Conservation (phyloP, 1,284 basidiomycete species). For the Singerocomus inundabilis region DNA sequence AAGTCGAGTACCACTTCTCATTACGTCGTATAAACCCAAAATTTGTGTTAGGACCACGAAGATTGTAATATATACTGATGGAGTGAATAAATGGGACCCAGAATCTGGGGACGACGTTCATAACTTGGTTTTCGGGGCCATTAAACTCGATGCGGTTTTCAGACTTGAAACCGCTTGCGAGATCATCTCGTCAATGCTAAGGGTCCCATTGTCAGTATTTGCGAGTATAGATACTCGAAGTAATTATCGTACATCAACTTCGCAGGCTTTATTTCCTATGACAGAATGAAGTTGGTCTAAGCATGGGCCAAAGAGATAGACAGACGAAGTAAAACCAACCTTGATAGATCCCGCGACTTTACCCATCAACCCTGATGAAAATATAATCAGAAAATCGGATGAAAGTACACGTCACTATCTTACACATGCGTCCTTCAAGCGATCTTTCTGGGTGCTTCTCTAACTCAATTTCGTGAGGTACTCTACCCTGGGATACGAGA, state of each 20-base stretch:
- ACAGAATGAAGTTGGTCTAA: neutral
- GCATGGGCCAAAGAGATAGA: neutral
- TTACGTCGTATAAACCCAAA: neutral
- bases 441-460: conserved; percentile 68
- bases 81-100: neutral
- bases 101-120: conserved; percentile 24
- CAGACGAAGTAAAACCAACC: conserved; percentile 34
- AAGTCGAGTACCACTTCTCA: neutral
- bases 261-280: conserved; percentile 73
- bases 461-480: conserved; percentile 77
- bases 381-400: conserved; percentile 4
- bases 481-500: conserved; percentile 63
- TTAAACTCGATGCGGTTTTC: conserved; percentile 35
- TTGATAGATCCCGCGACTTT: conserved; percentile 77
- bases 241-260: conserved; percentile 64
- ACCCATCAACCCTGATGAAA: conserved; percentile 75
- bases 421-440: conserved; percentile 58
- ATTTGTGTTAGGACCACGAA: neutral
- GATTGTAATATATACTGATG: neutral
- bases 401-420: conserved; percentile 25
- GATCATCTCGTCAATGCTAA: conserved; percentile 71
- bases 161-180: conserved; percentile 51
- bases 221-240: neutral
- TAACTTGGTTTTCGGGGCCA: conserved; percentile 44
- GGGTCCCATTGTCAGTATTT: conserved; percentile 13